These are phyloP conservation scores for Globisporangium splendens DNA, from an alignment of 352 stramenopile genomes.

Conservation along the genomic window DNA sequence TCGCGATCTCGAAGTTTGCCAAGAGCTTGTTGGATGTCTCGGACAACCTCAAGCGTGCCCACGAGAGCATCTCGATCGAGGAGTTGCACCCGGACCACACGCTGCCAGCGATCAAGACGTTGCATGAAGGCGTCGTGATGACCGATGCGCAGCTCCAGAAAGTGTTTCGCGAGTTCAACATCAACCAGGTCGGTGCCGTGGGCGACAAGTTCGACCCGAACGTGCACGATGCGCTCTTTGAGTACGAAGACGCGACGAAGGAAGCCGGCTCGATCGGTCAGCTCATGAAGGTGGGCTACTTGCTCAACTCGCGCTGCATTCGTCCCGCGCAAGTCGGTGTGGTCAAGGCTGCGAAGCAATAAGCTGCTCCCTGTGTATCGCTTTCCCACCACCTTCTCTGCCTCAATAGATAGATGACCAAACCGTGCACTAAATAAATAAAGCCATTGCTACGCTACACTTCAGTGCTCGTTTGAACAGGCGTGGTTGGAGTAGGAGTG, in stretches of 20 bases:
- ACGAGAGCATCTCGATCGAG: constrained; percentile 85
- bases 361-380: not conserved
- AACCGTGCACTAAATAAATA: not conserved
- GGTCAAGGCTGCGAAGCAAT: constrained; percentile 46
- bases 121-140: constrained; percentile 91
- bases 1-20: constrained; percentile 95
- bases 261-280: constrained; percentile 92
- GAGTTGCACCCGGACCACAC: constrained; percentile 68
- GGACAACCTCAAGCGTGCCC: constrained; percentile 95
- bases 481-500: too few relatives aligned
- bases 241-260: constrained; percentile 92
- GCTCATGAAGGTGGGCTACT: constrained; percentile 96
- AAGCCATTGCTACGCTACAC: too few relatives aligned
- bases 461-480: too few relatives aligned
- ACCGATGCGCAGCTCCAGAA: constrained; percentile 95
- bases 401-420: not conserved
- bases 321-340: constrained; percentile 95
- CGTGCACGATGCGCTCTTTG: constrained; percentile 97
- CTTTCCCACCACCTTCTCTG: not conserved
- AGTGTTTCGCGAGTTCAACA: constrained; percentile 92
- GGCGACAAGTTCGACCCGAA: constrained; percentile 98
- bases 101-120: constrained; percentile 60
- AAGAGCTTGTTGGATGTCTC: constrained; percentile 97
- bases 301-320: constrained; percentile 94
- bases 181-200: constrained; percentile 89